Base-by-base conservation (phyloP, 2,329 filamentous ascomycete species). In the Grosmannia serpens region DNA sequence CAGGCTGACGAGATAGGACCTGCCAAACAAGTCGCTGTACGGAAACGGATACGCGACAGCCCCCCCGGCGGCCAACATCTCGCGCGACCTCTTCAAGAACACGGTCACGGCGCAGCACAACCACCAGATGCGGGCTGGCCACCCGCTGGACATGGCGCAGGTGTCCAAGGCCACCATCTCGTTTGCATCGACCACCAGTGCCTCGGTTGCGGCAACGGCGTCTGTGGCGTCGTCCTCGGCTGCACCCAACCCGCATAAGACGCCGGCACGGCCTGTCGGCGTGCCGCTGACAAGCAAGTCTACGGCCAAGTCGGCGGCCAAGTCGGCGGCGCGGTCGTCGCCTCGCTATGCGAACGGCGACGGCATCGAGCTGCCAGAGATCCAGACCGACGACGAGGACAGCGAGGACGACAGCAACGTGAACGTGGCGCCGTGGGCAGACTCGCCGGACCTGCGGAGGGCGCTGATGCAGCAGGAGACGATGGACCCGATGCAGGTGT, bases 341-440 rank as follows among this genome's bases (percentile, higher is more conserved):
- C 91, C 91, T 1, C 84, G 89, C 56, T 95, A 95, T 73, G 88
- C 87, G 61, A 92, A 90, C 65, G 90, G 91, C 61, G 94, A 99
- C 60, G 83, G 82, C 56, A 96, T 99, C 66, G 87, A 94, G 64
- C 82, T 99, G 3, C 92, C 94, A 0, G 94, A 99, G 65, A 97
- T 99, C 65, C 85, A 91, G 63, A 97, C 94, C 1, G 95, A 99
- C 69, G 91, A 90, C 33, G 91, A 96, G 66, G 89, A 95, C 60
- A 74, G 75, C 38, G 79, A 79, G 8, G 55, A 74, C 53, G 71
- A 79, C 53, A 84, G 89, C 74, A 68, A 71, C 27, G 67, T 72
- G 33, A 68, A 67, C 57, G 82, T 89, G 20, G 88, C 90, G 2
- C 82, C 84, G 9, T 99, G 94, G 94, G 91, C 90, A 5, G 87